Percentiles rank a stretch among this genome's conserved stretches.
Evolutionary conservation across 805 yeast species (phyloP).

Genomic region (Metschnikowia drakensbergensis): DNA sequence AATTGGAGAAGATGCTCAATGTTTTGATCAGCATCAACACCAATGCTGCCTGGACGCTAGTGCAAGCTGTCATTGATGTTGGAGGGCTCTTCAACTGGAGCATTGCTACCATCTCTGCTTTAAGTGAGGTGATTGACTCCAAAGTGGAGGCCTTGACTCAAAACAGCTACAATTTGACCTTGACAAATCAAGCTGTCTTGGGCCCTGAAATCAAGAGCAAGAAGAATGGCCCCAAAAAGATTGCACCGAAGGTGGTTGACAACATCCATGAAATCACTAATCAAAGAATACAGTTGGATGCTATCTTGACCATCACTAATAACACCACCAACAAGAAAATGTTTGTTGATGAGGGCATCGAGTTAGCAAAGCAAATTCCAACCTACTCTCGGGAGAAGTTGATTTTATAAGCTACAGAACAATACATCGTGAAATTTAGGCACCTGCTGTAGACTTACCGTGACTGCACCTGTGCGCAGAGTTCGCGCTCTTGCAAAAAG

Average conservation of each 20-base stretch:
- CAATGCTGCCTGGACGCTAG: constrained; percentile 55
- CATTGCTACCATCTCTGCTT: constrained; percentile 43
- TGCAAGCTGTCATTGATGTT: constrained; percentile 65
- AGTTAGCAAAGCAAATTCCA: constrained; percentile 45
- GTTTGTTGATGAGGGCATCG: constrained; percentile 26
- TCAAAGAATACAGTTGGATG: constrained; percentile 30
- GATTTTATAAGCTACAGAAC: constrained; percentile 23
- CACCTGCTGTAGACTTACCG: too few relatives aligned
- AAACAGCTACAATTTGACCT: constrained; percentile 43
- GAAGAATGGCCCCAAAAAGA: constrained; percentile 24
- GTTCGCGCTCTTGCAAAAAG: background rate
- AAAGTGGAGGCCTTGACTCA: constrained; percentile 45
- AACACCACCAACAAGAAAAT: constrained; percentile 24
- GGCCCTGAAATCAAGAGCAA: constrained; percentile 22
- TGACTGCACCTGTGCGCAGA: background rate
- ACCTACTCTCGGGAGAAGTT: constrained; percentile 51
- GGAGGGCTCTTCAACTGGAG: constrained; percentile 70
- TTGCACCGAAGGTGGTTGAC: constrained; percentile 17
- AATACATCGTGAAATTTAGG: background rate
- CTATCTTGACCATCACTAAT: constrained; percentile 32
- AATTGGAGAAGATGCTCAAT: constrained; percentile 38
- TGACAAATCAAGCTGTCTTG: constrained; percentile 43
- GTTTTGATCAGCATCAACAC: constrained; percentile 35
- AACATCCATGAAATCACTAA: constrained; percentile 26
- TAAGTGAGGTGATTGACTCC: constrained; percentile 42